phyloP scores from a whole-genome alignment of 768 basidiomycete genomes.

The Lentinula sp. region DNA sequence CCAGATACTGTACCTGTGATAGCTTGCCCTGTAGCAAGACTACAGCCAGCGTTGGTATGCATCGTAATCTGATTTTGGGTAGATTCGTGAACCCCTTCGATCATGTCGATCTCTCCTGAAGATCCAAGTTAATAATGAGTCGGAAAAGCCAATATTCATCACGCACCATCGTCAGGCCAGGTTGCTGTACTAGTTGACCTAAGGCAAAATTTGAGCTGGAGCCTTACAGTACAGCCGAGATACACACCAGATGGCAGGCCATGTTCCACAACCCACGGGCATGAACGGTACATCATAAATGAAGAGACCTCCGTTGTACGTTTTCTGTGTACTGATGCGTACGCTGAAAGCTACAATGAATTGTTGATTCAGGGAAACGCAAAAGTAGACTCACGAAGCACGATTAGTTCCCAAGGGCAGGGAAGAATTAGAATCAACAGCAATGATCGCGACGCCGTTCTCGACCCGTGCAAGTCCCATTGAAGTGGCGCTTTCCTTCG shows the following conservation, averaged over 20 bases:
- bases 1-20: slow-evolving; percentile 17
- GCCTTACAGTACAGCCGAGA: not conserved
- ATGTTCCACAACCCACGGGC: slow-evolving; percentile 44
- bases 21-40: slow-evolving; percentile 21
- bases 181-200: slow-evolving; percentile 15
- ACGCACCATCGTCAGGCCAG: slow-evolving; percentile 25
- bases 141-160: no score
- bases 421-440: not conserved
- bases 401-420: not conserved
- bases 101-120: slow-evolving; percentile 42
- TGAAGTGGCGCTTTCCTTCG: not conserved
- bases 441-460: not conserved
- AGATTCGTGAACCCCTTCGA: slow-evolving; percentile 47
- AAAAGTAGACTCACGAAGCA: not conserved
- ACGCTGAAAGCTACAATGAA: slow-evolving; percentile 26
- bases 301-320: slow-evolving; percentile 41
- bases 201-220: not conserved
- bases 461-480: slow-evolving; percentile 1
- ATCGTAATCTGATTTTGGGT: slow-evolving; percentile 40
- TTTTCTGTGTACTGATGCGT: slow-evolving; percentile 40
- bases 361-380: not conserved
- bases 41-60: slow-evolving; percentile 27
- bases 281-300: slow-evolving; percentile 44
- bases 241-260: slow-evolving; percentile 38
- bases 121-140: not conserved